A percentile compares a stretch with the other conserved stretches of the same genome.
These are phyloP conservation scores for Epichloe brachyelytri DNA, from an alignment of 2,329 filamentous ascomycete genomes.

Conservation along the genomic window DNA sequence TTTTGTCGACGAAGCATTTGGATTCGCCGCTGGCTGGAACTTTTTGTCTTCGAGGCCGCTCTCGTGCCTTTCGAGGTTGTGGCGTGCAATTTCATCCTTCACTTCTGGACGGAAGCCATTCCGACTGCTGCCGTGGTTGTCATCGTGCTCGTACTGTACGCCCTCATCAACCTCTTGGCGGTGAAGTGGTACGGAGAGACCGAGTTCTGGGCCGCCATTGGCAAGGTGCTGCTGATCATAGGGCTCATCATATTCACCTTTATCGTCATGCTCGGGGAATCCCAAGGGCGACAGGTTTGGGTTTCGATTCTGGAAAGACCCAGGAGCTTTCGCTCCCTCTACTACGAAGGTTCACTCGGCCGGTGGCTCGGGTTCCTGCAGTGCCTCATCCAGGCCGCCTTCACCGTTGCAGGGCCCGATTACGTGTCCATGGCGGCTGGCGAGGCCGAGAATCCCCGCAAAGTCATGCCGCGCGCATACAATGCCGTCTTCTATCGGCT, in stretches of 20 bases:
- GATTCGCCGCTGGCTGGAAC: slow-evolving; percentile 61
- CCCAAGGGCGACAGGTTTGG: slow-evolving; percentile 59
- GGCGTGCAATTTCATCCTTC: slow-evolving; percentile 49
- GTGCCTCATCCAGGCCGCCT: slow-evolving; percentile 58
- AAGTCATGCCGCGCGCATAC: slow-evolving; percentile 58
- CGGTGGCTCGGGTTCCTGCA: slow-evolving; percentile 63
- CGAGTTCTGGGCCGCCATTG: slow-evolving; percentile 62
- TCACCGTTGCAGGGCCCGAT: slow-evolving; percentile 55
- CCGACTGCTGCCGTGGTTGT: slow-evolving; percentile 49
- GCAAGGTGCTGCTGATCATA: slow-evolving; percentile 59
- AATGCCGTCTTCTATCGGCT: slow-evolving; percentile 71
- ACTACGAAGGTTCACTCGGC: slow-evolving; percentile 53
- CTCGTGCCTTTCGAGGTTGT: slow-evolving; percentile 57
- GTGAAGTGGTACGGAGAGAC: slow-evolving; percentile 65
- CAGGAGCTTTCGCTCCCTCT: slow-evolving; percentile 57
- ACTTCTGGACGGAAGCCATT: slow-evolving; percentile 49
- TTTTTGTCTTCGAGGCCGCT: slow-evolving; percentile 59
- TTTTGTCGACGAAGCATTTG: slow-evolving; percentile 64
- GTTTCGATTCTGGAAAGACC: slow-evolving; percentile 53
- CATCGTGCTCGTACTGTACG: slow-evolving; percentile 33
- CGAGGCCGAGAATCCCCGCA: slow-evolving; percentile 58
- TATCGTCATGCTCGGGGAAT: slow-evolving; percentile 73
- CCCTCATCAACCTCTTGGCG: slow-evolving; percentile 54
- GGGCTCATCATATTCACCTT: slow-evolving; percentile 67
- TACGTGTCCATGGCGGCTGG: slow-evolving; percentile 58